Evolutionary conservation across 495 filamentous ascomycete genomes (phyloP).

Genomic region (Echria macrotheca): DNA sequence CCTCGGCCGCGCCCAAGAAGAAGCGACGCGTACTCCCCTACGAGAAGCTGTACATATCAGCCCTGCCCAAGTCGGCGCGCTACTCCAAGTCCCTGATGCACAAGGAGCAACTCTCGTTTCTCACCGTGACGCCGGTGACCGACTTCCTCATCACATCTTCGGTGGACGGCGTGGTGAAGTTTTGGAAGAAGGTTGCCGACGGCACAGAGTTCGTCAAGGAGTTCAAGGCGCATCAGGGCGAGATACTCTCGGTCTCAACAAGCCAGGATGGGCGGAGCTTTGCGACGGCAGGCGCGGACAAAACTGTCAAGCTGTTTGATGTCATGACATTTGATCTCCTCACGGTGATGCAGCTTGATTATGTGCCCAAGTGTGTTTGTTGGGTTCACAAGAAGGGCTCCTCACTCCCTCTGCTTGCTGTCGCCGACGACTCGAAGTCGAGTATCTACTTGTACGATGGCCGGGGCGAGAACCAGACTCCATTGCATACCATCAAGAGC

Average conservation of each 20-base stretch:
- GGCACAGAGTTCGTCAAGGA: slow-evolving; percentile 98
- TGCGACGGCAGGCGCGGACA: slow-evolving; percentile 81
- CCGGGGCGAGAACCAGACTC: slow-evolving; percentile 67
- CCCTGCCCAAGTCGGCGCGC: slow-evolving; percentile 71
- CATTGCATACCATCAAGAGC: slow-evolving; percentile 66
- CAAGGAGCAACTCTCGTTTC: slow-evolving; percentile 83
- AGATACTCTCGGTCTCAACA: slow-evolving; percentile 73
- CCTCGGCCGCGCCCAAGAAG: slow-evolving; percentile 73
- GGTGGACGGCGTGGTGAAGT: slow-evolving; percentile 90
- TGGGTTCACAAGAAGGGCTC: slow-evolving; percentile 90
- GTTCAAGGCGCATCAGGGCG: slow-evolving; percentile 83
- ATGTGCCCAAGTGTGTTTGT: slow-evolving; percentile 72
- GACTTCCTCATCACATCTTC: slow-evolving; percentile 95
- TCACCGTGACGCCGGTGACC: slow-evolving; percentile 79
- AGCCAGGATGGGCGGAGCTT: slow-evolving; percentile 91
- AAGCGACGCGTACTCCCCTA: slow-evolving; percentile 86
- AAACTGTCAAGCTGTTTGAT: slow-evolving; percentile 92
- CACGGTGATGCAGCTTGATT: slow-evolving; percentile 69
- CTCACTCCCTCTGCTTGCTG: slow-evolving; percentile 77
- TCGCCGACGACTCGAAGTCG: slow-evolving; percentile 74
- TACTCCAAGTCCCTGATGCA: slow-evolving; percentile 99
- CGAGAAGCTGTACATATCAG: slow-evolving; percentile 89
- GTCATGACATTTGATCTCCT: slow-evolving; percentile 91
- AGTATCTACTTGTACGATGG: slow-evolving; percentile 82
- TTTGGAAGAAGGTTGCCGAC: slow-evolving; percentile 94